phyloP scores from a whole-genome alignment of 163 green algal genomes.

The Chloromonas sp. region DNA sequence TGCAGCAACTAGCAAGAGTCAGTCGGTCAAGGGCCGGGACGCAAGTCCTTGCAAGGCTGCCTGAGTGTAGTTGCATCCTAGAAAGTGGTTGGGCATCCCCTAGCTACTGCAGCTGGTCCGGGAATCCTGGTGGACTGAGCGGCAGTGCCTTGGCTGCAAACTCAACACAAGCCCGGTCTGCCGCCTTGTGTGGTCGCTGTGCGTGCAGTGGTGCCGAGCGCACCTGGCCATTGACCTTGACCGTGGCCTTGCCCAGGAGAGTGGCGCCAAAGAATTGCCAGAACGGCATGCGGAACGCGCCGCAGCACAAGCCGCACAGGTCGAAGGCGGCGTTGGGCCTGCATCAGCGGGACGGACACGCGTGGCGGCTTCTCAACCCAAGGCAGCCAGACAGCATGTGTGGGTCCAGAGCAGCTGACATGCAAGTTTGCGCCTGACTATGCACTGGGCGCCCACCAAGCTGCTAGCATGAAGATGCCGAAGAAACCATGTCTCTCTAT shows the following conservation, averaged over 20 bases:
- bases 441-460: conserved; percentile 31
- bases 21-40: background rate
- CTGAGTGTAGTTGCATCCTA: background rate
- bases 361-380: too few relatives aligned
- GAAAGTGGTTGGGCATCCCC: background rate
- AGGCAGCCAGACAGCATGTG: background rate
- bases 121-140: background rate
- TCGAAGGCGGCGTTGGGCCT: conserved; percentile 89
- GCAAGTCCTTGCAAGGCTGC: background rate
- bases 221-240: conserved; percentile 72
- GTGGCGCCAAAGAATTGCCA: conserved; percentile 88
- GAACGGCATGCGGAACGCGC: conserved; percentile 87
- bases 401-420: background rate
- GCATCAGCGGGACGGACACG: background rate
- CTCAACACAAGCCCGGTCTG: background rate
- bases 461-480: conserved; percentile 70
- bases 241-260: conserved; percentile 78
- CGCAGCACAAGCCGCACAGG: conserved; percentile 89
- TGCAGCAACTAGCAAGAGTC: background rate
- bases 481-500: conserved; percentile 70
- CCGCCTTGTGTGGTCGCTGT: background rate
- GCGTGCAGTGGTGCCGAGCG: background rate
- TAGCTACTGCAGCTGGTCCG: too few relatives aligned
- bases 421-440: background rate
- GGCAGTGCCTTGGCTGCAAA: background rate